Conservation (phyloP, 192 early-diverging fungal species). For the Backusella macrospora region DNA sequence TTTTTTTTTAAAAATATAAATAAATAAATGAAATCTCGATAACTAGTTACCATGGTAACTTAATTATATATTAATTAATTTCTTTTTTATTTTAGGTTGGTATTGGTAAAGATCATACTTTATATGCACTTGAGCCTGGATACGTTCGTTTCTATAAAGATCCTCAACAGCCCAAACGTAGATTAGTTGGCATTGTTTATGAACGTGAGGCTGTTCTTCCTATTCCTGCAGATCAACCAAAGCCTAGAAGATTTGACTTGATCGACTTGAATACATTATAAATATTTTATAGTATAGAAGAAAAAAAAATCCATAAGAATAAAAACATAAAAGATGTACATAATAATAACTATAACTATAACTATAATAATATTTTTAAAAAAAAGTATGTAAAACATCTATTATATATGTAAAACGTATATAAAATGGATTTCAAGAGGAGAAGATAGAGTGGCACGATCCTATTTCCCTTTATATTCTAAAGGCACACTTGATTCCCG, state of each 20-base stretch:
- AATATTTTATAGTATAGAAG: constrained; percentile 6
- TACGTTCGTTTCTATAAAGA: constrained; percentile 78
- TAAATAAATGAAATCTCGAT: neutral
- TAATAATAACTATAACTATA: neutral
- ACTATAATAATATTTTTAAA: too few relatives aligned
- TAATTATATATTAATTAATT: too few relatives aligned
- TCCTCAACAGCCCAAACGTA: constrained; percentile 60
- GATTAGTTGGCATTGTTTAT: constrained; percentile 69
- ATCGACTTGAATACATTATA: constrained; percentile 55
- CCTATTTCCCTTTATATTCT: neutral
- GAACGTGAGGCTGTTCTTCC: constrained; percentile 67
- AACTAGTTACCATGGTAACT: too few relatives aligned
- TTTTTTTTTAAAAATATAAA: neutral
- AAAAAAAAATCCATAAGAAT: neutral
- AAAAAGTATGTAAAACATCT: too few relatives aligned
- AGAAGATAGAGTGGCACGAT: neutral
- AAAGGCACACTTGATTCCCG: neutral
- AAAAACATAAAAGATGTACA: neutral
- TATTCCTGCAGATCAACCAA: constrained; percentile 59
- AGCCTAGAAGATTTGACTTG: constrained; percentile 69
- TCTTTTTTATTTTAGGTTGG: constrained; percentile 44
- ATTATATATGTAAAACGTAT: too few relatives aligned
- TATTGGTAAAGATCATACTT: constrained; percentile 79
- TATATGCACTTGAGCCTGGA: constrained; percentile 71
- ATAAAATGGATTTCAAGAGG: too few relatives aligned